phyloP scores from a whole-genome alignment of 2,329 filamentous ascomycete species.

The Paraconiothyrium sp. region DNA sequence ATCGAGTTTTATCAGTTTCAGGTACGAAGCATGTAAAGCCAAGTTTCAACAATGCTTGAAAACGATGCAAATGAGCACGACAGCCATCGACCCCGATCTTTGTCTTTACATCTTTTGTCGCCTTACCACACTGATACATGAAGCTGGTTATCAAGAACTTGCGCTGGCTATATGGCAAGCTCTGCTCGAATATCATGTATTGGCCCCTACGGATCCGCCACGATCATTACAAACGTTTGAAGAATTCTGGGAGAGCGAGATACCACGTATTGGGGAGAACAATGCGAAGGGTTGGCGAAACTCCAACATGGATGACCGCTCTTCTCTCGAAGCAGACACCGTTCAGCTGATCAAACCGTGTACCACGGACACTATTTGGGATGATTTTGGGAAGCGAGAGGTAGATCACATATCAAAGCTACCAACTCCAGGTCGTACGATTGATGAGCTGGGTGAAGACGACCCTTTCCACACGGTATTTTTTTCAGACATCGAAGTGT shows the following conservation, averaged over 20 bases:
- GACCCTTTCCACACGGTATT: conserved; percentile 87
- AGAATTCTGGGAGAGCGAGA: conserved; percentile 89
- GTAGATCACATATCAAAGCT: conserved; percentile 58
- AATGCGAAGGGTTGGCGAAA: conserved; percentile 74
- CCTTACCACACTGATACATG: conserved; percentile 75
- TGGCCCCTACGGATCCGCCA: conserved; percentile 60
- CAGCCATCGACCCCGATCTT: conserved; percentile 16
- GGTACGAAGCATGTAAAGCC: conserved; percentile 71
- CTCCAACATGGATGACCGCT: conserved; percentile 49
- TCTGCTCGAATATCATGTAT: conserved; percentile 75
- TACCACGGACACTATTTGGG: conserved; percentile 27
- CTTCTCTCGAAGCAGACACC: conserved; percentile 13
- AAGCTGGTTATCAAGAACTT: conserved; percentile 81
- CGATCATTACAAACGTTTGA: conserved; percentile 58
- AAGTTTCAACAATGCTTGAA: conserved; percentile 68
- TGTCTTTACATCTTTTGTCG: conserved; percentile 77
- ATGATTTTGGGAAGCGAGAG: conserved; percentile 60
- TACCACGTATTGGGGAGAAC: conserved; percentile 78
- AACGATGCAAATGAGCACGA: conserved; percentile 37
- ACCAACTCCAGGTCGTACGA: conserved; percentile 73
- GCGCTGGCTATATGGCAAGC: conserved; percentile 86
- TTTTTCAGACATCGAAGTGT: conserved; percentile 75
- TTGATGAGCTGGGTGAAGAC: conserved; percentile 78
- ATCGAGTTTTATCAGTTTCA: conserved; percentile 71
- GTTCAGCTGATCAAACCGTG: conserved; percentile 14